Percentiles rank a stretch among this genome's conserved stretches.
These are phyloP conservation scores for Colletotrichum liaoningense DNA, from an alignment of 2,329 filamentous ascomycete species.

Conservation along the genomic window DNA sequence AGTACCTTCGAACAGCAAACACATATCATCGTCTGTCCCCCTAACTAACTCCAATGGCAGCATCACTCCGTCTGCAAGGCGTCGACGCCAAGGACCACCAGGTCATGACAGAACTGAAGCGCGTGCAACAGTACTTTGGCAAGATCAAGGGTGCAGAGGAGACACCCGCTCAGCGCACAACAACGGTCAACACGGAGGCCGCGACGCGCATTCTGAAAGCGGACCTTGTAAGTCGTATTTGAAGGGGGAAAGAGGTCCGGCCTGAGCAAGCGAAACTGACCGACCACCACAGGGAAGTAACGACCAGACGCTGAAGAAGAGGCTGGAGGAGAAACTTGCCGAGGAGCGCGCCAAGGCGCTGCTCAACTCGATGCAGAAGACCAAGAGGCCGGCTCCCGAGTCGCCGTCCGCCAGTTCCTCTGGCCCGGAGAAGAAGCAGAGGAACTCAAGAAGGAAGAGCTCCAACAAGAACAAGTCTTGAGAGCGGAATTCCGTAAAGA, in stretches of 20 bases:
- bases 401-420: conserved; percentile 40
- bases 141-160: conserved; percentile 87
- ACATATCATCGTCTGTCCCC: too few relatives aligned
- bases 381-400: conserved; percentile 55
- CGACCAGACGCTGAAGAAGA: conserved; percentile 62
- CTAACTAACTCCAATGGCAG: conserved; percentile 50
- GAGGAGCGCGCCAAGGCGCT: conserved; percentile 66
- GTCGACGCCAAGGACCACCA: conserved; percentile 85
- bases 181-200: conserved; percentile 77
- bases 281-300: conserved; percentile 51
- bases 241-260: neutral
- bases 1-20: conserved; percentile 44
- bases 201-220: conserved; percentile 85
- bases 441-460: conserved; percentile 43
- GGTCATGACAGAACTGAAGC: conserved; percentile 85
- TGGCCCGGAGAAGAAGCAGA: conserved; percentile 45
- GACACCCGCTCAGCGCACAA: conserved; percentile 63
- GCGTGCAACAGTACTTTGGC: conserved; percentile 90
- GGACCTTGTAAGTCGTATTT: conserved; percentile 70
- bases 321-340: conserved; percentile 66
- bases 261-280: neutral
- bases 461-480: conserved; percentile 22
- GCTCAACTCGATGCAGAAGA: conserved; percentile 55
- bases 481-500: neutral
- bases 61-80: conserved; percentile 82